Conservation (phyloP, 306 rosid genomes). For the Oemleria cerasiformis region DNA sequence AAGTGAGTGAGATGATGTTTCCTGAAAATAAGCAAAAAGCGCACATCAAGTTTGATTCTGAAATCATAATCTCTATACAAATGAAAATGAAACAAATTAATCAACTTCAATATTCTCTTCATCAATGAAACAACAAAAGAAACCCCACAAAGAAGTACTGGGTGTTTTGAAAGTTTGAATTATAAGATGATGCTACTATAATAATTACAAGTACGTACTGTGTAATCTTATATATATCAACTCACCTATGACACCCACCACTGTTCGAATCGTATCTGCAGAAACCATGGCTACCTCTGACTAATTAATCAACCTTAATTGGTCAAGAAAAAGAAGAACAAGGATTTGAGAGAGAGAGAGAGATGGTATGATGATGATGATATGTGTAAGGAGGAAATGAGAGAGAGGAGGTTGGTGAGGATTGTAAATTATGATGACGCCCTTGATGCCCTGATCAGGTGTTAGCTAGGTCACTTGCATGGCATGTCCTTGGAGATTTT, state of each 20-base stretch:
- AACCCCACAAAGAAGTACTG: background rate
- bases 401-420: conserved; percentile 10
- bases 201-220: no score
- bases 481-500: conserved; percentile 50
- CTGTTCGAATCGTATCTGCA: conserved; percentile 57
- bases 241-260: conserved; percentile 66
- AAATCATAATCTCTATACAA: background rate
- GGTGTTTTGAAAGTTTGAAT: background rate
- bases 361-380: background rate
- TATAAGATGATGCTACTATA: no score
- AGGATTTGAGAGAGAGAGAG: background rate
- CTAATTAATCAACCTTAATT: background rate
- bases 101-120: background rate
- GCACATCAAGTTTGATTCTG: background rate
- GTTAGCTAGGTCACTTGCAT: conserved; percentile 41
- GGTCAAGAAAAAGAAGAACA: background rate
- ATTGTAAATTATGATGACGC: background rate
- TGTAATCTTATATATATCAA: background rate
- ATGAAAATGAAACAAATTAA: background rate
- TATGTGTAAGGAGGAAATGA: background rate
- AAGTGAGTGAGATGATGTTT: conserved; percentile 61
- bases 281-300: conserved; percentile 47
- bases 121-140: background rate
- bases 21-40: conserved; percentile 50
- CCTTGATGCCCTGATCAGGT: background rate